phyloP scores from a whole-genome alignment of 768 basidiomycete genomes.

The Grammothele lineata region DNA sequence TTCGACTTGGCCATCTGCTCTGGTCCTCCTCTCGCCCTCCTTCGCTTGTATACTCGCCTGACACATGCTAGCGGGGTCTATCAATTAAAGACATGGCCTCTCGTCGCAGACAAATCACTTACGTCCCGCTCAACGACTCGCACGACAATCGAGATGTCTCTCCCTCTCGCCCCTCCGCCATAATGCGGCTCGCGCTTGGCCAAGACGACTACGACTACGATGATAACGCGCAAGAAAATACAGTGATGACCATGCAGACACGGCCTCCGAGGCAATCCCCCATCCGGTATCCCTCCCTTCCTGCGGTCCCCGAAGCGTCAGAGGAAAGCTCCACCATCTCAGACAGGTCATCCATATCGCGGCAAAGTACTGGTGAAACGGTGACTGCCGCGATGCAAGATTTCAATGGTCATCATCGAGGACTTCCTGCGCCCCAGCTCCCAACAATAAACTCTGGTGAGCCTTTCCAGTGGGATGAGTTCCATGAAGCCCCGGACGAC shows the following conservation, averaged over 20 bases:
- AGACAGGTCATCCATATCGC: constrained; percentile 20
- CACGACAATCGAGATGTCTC: constrained; percentile 7
- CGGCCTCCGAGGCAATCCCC: constrained; percentile 16
- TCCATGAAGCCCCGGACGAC: constrained; percentile 11
- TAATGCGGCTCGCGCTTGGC: constrained; percentile 12
- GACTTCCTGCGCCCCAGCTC: constrained; percentile 6
- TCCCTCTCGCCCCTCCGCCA: constrained; percentile 8
- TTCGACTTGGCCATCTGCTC: too few species aligned
- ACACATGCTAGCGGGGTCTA: too few species aligned
- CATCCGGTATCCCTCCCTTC: constrained; percentile 16
- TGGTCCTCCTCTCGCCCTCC: too few species aligned
- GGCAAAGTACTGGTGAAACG: constrained; percentile 13
- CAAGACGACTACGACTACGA: constrained; percentile 10
- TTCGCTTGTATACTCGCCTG: too few species aligned
- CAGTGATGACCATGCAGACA: constrained; percentile 4
- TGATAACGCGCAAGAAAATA: background rate
- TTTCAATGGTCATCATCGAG: background rate
- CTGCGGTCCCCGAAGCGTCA: constrained; percentile 21
- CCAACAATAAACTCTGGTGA: constrained; percentile 32
- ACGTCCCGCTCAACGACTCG: constrained; percentile 13
- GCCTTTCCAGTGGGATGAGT: constrained; percentile 23
- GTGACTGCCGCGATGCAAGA: constrained; percentile 6
- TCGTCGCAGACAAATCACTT: constrained; percentile 11
- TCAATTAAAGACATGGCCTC: constrained; percentile 9
- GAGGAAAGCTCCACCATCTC: constrained; percentile 18